These are phyloP conservation scores for Eucommia ulmoides DNA, from an alignment of 257 asterid species.

Conservation along the genomic window DNA sequence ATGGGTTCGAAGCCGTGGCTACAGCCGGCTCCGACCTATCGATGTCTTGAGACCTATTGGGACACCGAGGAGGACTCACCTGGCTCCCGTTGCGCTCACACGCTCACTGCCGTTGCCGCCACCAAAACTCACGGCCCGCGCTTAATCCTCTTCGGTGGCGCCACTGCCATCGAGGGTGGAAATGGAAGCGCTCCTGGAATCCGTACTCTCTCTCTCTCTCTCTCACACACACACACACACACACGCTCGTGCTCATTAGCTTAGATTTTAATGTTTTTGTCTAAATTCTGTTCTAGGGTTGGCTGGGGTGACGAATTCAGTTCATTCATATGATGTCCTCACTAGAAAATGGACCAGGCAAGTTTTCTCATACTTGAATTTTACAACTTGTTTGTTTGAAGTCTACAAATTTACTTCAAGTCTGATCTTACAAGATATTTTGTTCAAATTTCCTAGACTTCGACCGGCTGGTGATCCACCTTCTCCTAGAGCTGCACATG, in stretches of 20 bases:
- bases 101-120: constrained; percentile 90
- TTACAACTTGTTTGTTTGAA: not conserved
- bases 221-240: no score
- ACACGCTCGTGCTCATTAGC: no score
- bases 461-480: constrained; percentile 98
- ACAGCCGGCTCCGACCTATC: constrained; percentile 53
- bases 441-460: constrained; percentile 30
- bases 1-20: constrained; percentile 68
- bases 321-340: constrained; percentile 85
- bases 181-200: constrained; percentile 82
- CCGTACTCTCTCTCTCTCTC: constrained; percentile 25
- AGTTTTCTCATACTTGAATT: constrained; percentile 1
- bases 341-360: constrained; percentile 97
- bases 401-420: constrained; percentile 7
- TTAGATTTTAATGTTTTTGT: no score
- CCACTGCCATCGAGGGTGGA: constrained; percentile 93
- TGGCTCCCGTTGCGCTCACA: constrained; percentile 94
- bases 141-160: constrained; percentile 91
- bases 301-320: constrained; percentile 84
- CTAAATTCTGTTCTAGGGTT: constrained; percentile 41
- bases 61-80: constrained; percentile 91
- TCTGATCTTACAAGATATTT: no score
- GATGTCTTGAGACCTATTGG: constrained; percentile 63
- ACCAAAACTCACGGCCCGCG: constrained; percentile 86
- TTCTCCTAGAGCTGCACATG: constrained; percentile 98